Conservation (phyloP, 495 filamentous ascomycete species). For the Tuber microsphaerosporum region DNA sequence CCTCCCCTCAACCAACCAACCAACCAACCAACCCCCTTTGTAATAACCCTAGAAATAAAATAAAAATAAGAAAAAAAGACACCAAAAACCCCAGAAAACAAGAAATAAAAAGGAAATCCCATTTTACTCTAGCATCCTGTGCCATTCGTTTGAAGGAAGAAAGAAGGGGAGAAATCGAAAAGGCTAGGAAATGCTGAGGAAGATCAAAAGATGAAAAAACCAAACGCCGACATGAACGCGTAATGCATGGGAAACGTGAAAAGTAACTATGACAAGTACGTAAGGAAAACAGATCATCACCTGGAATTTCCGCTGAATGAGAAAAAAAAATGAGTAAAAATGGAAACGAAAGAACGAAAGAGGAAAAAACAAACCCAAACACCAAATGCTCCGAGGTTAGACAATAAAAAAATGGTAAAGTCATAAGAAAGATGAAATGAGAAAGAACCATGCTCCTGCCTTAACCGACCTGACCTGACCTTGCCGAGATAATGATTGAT, state of each 20-base stretch:
- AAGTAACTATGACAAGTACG: not conserved
- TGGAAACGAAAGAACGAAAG: not conserved
- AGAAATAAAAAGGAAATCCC: not conserved
- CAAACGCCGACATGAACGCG: not conserved
- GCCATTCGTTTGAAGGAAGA: not conserved
- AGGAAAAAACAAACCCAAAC: not conserved
- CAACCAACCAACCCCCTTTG: not conserved
- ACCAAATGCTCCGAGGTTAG: not conserved
- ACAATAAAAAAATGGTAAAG: not conserved
- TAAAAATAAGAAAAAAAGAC: not conserved
- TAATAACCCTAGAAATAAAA: not conserved
- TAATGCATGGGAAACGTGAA: not conserved
- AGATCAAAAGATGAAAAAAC: not conserved
- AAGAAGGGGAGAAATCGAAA: not conserved
- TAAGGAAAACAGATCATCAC: conserved; percentile 2
- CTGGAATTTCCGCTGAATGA: conserved; percentile 1
- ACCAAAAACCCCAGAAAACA: not conserved
- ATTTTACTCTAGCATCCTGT: not conserved
- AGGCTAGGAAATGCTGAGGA: not conserved
- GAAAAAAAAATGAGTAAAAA: not conserved
- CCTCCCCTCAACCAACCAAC: not conserved
- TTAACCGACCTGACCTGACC: not conserved
- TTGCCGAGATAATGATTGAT: conserved; percentile 2
- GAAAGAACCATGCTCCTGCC: not conserved
- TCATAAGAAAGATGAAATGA: not conserved